phyloP scores from a whole-genome alignment of 164 flowering plant genomes.

The Sedum album region DNA sequence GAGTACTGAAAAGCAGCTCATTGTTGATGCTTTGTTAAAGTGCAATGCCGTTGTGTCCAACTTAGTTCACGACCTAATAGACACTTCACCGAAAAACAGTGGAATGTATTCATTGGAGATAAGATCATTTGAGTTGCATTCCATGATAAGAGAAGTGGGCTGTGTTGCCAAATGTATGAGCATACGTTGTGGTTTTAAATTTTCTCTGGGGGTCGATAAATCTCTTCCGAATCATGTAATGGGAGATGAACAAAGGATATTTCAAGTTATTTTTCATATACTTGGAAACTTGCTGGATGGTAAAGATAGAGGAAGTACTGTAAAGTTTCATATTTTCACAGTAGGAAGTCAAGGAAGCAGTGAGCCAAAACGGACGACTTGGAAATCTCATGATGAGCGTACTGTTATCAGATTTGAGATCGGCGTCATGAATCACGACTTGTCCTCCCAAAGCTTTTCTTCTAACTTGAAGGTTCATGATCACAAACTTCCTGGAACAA shows the following conservation, averaged over 20 bases:
- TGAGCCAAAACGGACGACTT: constrained; percentile 52
- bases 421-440: constrained; percentile 20
- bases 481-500: constrained; percentile 30
- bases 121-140: constrained; percentile 49
- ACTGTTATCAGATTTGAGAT: constrained; percentile 58
- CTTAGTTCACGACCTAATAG: constrained; percentile 74
- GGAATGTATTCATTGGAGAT: constrained; percentile 57
- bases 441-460: constrained; percentile 17
- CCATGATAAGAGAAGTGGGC: constrained; percentile 68
- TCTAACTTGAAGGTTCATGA: constrained; percentile 17
- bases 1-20: constrained; percentile 39
- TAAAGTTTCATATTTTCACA: constrained; percentile 29
- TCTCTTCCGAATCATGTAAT: constrained; percentile 54
- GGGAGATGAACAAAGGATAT: constrained; percentile 80
- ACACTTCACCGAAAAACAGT: constrained; percentile 42
- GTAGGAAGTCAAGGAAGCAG: constrained; percentile 41
- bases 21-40: constrained; percentile 62
- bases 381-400: constrained; percentile 61
- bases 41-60: constrained; percentile 64
- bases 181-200: constrained; percentile 40
- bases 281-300: constrained; percentile 59
- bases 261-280: constrained; percentile 91
- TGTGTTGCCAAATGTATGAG: constrained; percentile 78
- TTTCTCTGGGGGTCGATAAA: constrained; percentile 49
- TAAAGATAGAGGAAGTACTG: constrained; percentile 29